A percentile compares a stretch with the other conserved stretches of the same genome.
phyloP scores from a whole-genome alignment of 228 moss, liverwort and hornwort species.

The Sphagnum fallax region DNA sequence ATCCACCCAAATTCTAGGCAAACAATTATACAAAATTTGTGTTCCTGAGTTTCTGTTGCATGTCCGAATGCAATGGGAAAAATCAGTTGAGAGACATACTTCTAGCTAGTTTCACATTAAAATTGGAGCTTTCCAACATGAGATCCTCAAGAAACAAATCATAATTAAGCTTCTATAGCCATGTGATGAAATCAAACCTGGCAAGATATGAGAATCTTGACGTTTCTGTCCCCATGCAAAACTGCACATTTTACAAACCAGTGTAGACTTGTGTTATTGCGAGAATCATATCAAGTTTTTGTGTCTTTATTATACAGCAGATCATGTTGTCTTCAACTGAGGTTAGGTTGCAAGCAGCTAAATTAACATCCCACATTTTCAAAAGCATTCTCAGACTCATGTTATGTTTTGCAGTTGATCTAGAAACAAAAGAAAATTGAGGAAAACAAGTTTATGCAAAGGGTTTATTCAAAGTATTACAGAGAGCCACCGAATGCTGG shows the following conservation, averaged over 20 bases:
- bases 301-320: background rate
- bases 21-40: no score
- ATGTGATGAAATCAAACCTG: constrained; percentile 4
- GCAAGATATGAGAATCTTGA: constrained; percentile 17
- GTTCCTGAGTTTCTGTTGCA: no score
- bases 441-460: background rate
- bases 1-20: no score
- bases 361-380: background rate
- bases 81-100: no score
- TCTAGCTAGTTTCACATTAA: no score
- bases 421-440: background rate
- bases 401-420: background rate
- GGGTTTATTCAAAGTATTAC: constrained; percentile 2
- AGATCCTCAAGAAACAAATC: no score
- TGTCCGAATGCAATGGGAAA: no score
- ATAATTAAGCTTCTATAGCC: no score
- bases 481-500: constrained; percentile 26
- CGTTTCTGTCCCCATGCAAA: constrained; percentile 30
- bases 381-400: background rate
- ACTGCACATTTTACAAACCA: constrained; percentile 14
- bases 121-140: no score
- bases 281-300: background rate
- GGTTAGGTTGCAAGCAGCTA: background rate
- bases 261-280: background rate
- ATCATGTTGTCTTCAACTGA: background rate